Percentiles rank a stretch among this genome's conserved stretches.
Evolutionary conservation across 1,284 basidiomycete genomes (phyloP).

Genomic region (Xerocomus cyaneibrunnescens): DNA sequence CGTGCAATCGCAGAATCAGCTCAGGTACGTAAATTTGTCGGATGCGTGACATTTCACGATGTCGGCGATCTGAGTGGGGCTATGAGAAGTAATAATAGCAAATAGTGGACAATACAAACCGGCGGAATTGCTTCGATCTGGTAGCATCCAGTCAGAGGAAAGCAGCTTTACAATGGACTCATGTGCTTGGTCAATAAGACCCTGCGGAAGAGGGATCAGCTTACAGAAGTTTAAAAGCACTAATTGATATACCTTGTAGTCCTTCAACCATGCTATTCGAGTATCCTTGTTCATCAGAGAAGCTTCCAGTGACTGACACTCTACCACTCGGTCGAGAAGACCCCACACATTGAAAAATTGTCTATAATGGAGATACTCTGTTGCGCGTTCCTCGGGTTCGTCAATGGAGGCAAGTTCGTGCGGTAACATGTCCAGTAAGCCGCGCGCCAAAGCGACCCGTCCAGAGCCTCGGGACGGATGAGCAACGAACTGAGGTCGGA

Average conservation of each 20-base stretch:
- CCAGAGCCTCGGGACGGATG: conserved; percentile 56
- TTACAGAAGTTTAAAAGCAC: background rate
- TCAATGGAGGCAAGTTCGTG: conserved; percentile 56
- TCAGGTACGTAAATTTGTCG: conserved; percentile 91
- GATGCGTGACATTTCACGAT: conserved; percentile 73
- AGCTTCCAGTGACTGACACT: conserved; percentile 54
- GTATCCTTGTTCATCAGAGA: conserved; percentile 58
- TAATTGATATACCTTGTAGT: conserved; percentile 53
- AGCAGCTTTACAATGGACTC: conserved; percentile 64
- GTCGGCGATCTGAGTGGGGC: conserved; percentile 52
- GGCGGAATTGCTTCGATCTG: conserved; percentile 45
- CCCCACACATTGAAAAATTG: conserved; percentile 76
- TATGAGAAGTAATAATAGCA: conserved; percentile 1
- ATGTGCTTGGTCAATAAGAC: conserved; percentile 55
- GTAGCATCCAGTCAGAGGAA: conserved; percentile 74
- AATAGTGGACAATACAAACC: conserved; percentile 36
- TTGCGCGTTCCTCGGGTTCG: conserved; percentile 61
- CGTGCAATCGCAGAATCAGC: conserved; percentile 84
- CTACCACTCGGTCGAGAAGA: conserved; percentile 53
- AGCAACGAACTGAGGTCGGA: background rate
- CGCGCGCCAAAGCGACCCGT: conserved; percentile 68
- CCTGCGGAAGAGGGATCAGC: conserved; percentile 36
- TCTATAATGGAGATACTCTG: conserved; percentile 71
- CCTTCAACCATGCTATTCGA: conserved; percentile 57
- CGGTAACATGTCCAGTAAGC: conserved; percentile 66